Evolutionary conservation across 345 rosid species (phyloP).

Genomic region (Populus tremula): DNA sequence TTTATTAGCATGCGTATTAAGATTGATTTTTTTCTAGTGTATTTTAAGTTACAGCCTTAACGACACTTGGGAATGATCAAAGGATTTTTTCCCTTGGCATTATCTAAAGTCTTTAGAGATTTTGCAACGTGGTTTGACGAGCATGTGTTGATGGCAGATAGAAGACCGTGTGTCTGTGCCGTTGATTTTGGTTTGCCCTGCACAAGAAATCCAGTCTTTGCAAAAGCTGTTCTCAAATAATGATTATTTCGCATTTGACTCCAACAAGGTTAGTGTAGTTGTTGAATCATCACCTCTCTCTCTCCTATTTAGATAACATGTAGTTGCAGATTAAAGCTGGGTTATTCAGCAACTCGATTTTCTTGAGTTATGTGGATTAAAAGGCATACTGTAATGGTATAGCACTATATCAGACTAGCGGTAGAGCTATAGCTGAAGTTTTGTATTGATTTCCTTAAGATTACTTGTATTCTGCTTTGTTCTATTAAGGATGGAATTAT

Average conservation of each 20-base stretch:
- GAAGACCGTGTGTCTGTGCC: constrained; percentile 68
- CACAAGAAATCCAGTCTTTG: constrained; percentile 40
- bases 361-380: not conserved
- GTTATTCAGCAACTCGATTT: not conserved
- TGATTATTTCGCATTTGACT: constrained; percentile 67
- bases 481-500: not conserved
- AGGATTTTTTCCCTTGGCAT: not conserved
- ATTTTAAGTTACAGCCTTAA: not conserved
- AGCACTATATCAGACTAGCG: too few species aligned
- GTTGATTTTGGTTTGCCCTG: constrained; percentile 53
- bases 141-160: constrained; percentile 38
- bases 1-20: not conserved
- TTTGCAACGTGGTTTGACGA: not conserved
- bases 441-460: not conserved
- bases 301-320: not conserved
- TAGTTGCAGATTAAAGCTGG: not conserved
- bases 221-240: constrained; percentile 46
- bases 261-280: constrained; percentile 52
- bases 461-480: not conserved
- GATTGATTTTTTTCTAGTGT: not conserved
- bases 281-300: not conserved
- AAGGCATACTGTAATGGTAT: not conserved
- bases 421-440: not conserved
- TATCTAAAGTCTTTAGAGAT: not conserved
- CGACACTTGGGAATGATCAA: not conserved